Evolutionary conservation across 345 rosid species (phyloP).

Genomic region (Pugionium dolabratum): DNA sequence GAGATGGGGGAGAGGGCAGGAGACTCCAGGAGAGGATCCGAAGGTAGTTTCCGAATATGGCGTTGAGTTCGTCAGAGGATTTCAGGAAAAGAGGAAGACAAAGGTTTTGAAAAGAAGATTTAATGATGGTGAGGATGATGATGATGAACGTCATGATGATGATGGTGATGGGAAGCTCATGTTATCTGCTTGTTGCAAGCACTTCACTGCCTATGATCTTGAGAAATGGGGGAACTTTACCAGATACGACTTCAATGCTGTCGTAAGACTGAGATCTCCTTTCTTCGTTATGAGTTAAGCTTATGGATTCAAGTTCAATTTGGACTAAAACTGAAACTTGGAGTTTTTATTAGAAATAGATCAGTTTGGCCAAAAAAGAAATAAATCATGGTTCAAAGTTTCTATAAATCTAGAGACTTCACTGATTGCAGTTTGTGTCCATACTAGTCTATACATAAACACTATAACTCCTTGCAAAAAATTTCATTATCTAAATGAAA

Average conservation of each 20-base stretch:
- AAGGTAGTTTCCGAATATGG: constrained; percentile 71
- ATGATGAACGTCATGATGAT: constrained; percentile 22
- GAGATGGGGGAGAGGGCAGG: constrained; percentile 98
- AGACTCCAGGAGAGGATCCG: constrained; percentile 96
- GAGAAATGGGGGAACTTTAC: constrained; percentile 77
- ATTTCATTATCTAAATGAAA: neutral
- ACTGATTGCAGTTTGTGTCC: neutral
- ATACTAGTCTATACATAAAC: neutral
- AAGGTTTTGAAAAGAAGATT: constrained; percentile 21
- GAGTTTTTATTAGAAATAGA: neutral
- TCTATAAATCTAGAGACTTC: neutral
- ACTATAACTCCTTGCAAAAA: neutral
- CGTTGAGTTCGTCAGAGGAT: constrained; percentile 71
- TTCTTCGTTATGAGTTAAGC: constrained; percentile 1
- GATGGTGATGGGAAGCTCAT: constrained; percentile 54
- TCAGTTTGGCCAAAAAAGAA: neutral
- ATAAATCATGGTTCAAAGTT: neutral
- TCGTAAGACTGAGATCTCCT: constrained; percentile 46
- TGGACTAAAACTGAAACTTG: neutral
- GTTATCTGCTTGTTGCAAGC: constrained; percentile 97
- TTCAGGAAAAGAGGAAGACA: constrained; percentile 53
- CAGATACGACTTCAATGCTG: constrained; percentile 85
- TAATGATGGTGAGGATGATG: constrained; percentile 1
- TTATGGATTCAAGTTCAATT: constrained; percentile 2
- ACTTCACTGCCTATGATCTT: constrained; percentile 87